Evolutionary conservation across 495 filamentous ascomycete genomes (phyloP), one percentile per base, ranked within the genome.

Genomic region (Lasiosphaeria miniovina): DNA sequence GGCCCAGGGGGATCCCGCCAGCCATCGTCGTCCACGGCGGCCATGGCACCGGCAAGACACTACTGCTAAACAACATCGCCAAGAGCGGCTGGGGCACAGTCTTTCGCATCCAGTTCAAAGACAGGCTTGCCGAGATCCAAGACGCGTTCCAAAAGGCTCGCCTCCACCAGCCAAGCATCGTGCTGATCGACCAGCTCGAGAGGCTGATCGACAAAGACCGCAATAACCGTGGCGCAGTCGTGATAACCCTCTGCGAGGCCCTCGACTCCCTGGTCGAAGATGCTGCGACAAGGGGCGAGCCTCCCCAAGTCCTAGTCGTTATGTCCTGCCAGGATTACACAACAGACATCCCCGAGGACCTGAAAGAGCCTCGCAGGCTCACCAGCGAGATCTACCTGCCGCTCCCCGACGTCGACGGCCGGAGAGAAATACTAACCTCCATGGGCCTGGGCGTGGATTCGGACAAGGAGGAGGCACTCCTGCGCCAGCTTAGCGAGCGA

Each of bases 131-230:
- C 24, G 78, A 81, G n/a, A 75, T 96, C 36, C 79, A 85, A 52
- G 84, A 84, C 55, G 71, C 82, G 0, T 96, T 98, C 69, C 80
- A 84, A 45, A 84, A 88, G 58, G 93, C 94, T 9, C 74, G 76
- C 51, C 78, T 80, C 6, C 78, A 80, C 59, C 86, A 92, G 69
- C 92, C 94, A 1, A 91, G 90, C 62, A 81, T 94, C 5, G 80
- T 98, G 36, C 75, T 96, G 12, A 87, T 97, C 43, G 92, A 97
- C 68, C 80, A 91, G 58, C 72, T 97, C 35, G 89, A 96, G 53
- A 79, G 78, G 54, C 74, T 96, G 33, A 88, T 90, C 51, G 84
- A 84, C 12, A 91, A 87, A 62, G 82, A 84, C 6, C 75, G 80
- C 36, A 71, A 72, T 35, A 76, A 79, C 55, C 75, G 77, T 17